These are phyloP conservation scores for Teratosphaeria pseudoeucalypti DNA, from an alignment of 2,329 filamentous ascomycete genomes.

Conservation along the genomic window DNA sequence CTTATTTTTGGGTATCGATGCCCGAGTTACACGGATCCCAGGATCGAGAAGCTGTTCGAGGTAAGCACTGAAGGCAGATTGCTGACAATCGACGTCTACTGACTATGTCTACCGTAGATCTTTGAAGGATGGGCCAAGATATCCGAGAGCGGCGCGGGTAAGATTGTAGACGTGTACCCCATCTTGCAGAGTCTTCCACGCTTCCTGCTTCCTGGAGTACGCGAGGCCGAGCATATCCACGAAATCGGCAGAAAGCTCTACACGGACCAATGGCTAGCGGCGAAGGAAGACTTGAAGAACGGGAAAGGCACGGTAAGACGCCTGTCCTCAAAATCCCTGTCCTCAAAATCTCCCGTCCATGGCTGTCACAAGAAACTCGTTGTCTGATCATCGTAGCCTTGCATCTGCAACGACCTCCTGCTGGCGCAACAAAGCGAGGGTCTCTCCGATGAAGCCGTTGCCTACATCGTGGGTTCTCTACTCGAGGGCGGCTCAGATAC, in stretches of 20 bases:
- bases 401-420: constrained; percentile 15
- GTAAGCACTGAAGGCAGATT: constrained; percentile 9
- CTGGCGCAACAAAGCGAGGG: constrained; percentile 15
- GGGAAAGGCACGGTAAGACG: not conserved
- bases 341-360: not conserved
- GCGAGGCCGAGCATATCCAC: constrained; percentile 12
- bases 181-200: constrained; percentile 37
- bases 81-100: not conserved
- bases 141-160: constrained; percentile 32
- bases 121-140: constrained; percentile 34
- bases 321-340: not conserved
- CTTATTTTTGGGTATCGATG: constrained; percentile 39
- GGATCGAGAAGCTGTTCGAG: constrained; percentile 34
- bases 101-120: not conserved
- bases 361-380: not conserved
- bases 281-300: constrained; percentile 10
- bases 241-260: constrained; percentile 11
- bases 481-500: constrained; percentile 25
- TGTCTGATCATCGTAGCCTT: constrained; percentile 8
- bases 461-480: constrained; percentile 25
- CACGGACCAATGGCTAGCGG: constrained; percentile 12
- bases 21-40: constrained; percentile 30
- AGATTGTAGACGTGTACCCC: constrained; percentile 39
- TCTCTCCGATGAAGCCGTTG: constrained; percentile 14
- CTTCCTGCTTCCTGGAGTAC: constrained; percentile 11